These are phyloP conservation scores for Fusarium illudens DNA, from an alignment of 2,329 filamentous ascomycete species.

Conservation along the genomic window DNA sequence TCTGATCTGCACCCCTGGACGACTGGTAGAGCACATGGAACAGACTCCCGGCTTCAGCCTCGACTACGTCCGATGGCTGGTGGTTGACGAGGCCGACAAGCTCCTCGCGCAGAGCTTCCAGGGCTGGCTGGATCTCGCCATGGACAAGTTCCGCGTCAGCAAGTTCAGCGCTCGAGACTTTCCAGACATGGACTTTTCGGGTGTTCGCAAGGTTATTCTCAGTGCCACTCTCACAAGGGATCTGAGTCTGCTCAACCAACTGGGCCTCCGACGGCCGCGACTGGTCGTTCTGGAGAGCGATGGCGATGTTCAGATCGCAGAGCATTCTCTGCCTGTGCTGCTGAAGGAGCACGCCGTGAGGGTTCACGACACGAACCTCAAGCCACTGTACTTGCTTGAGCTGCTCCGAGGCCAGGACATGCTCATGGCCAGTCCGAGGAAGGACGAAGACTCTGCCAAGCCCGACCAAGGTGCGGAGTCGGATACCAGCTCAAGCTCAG, in stretches of 20 bases:
- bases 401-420: slow-evolving; percentile 70
- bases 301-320: slow-evolving; percentile 53
- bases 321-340: slow-evolving; percentile 66
- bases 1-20: slow-evolving; percentile 89
- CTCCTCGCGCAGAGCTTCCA: slow-evolving; percentile 92
- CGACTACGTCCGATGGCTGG: slow-evolving; percentile 82
- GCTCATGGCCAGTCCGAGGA: slow-evolving; percentile 32
- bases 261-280: slow-evolving; percentile 77
- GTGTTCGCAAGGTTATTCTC: slow-evolving; percentile 81
- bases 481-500: slow-evolving; percentile 38
- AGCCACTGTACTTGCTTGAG: slow-evolving; percentile 85
- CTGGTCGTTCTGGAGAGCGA: slow-evolving; percentile 76
- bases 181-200: slow-evolving; percentile 59
- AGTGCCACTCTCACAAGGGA: slow-evolving; percentile 94
- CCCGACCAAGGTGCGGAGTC: slow-evolving; percentile 49
- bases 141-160: slow-evolving; percentile 64
- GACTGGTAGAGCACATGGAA: slow-evolving; percentile 89
- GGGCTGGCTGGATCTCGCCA: slow-evolving; percentile 82
- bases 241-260: slow-evolving; percentile 76
- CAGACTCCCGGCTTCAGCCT: slow-evolving; percentile 84
- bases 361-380: slow-evolving; percentile 73
- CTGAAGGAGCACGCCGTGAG: slow-evolving; percentile 74
- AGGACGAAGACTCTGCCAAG: slow-evolving; percentile 11
- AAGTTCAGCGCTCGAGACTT: slow-evolving; percentile 63
- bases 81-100: slow-evolving; percentile 94